Percentiles rank a stretch among this genome's conserved stretches.
Evolutionary conservation across 257 asterid species (phyloP).

Genomic region (Agastache rugosa): DNA sequence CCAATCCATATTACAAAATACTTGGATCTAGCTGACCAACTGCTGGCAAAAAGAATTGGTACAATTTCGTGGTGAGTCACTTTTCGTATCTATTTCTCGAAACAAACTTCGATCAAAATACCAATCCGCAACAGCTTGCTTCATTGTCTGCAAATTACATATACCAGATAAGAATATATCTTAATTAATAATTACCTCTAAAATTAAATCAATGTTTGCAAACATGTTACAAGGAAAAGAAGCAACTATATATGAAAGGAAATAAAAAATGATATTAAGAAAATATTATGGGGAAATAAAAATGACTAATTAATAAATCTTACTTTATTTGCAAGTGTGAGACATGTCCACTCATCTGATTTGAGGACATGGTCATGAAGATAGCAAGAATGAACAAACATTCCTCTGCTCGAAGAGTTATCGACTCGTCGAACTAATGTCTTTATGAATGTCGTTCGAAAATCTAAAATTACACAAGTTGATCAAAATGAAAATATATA

Average conservation of each 20-base stretch:
- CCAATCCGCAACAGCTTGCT: slow-evolving; percentile 19
- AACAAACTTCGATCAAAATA: slow-evolving; percentile 29
- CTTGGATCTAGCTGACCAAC: background rate
- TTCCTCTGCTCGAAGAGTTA: slow-evolving; percentile 11
- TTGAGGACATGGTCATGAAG: slow-evolving; percentile 7
- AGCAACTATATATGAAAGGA: background rate
- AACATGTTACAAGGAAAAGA: background rate
- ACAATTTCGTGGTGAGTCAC: slow-evolving; percentile 20
- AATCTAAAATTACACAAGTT: slow-evolving; percentile 31
- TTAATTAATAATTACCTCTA: background rate
- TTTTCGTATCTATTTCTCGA: slow-evolving; percentile 10
- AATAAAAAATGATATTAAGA: background rate
- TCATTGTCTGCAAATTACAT: slow-evolving; percentile 26
- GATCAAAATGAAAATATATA: background rate
- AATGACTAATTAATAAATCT: background rate
- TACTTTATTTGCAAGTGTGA: slow-evolving; percentile 10
- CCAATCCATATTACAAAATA: background rate
- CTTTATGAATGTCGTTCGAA: slow-evolving; percentile 21
- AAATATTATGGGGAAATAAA: background rate
- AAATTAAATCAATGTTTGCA: background rate
- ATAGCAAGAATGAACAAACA: slow-evolving; percentile 33
- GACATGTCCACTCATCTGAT: slow-evolving; percentile 21
- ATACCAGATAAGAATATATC: background rate
- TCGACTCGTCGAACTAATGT: slow-evolving; percentile 13
- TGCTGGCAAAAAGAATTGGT: background rate